Evolutionary conservation across 2,329 filamentous ascomycete species (phyloP), one percentile per base, ranked within the genome.

Genomic region (Aaosphaeria arxii): DNA sequence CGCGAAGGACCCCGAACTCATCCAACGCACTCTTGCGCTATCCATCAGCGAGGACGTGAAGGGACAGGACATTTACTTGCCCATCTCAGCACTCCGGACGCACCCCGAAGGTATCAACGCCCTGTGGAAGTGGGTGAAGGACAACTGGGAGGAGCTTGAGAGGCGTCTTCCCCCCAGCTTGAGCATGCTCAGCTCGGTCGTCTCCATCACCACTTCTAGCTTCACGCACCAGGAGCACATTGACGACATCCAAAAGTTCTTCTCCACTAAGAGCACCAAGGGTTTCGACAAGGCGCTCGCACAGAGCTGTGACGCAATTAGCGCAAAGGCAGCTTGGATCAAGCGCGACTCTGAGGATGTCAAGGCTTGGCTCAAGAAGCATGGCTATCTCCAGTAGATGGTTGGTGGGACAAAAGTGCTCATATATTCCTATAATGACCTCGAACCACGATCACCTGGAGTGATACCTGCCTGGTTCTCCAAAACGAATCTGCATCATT

Each of bases 41-140:
- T 80, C 91, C 31, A 79, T 91, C 48, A 84, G 84, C 67, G 83
- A 86, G 52, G 87, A 95, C 57, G 87, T 96, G 72, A 95, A 95
- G 77, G 90, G 88, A 55, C 92, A 96, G 71, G 92, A 97, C 70
- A 85, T 96, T 55, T 96, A 96, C 74, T 84, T 96, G 67, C 91
- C 92, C 1, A 82, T 94, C 36, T 82, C 84, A 32, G 88, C 88
- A 6, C 81, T 97, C 30, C 84, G 91, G 49, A 82, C 82, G 45
- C 89, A 95, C 66, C 75, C 84, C 6, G 83, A 85, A 40, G 92
- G 92, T 57, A 87, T 95, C 47, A 77, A 88, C 48, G 88, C 88
- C 6, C 80, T 96, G 48, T 96, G 88, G 80, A 72, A 70, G 13
- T 97, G 89, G 88, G 79, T 95, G 77, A 88, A 85, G 66, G 79